A percentile compares a stretch with the other conserved stretches of the same genome.
These are phyloP conservation scores for Hydnomerulius pinastri DNA, from an alignment of 768 basidiomycete species.

Conservation along the genomic window DNA sequence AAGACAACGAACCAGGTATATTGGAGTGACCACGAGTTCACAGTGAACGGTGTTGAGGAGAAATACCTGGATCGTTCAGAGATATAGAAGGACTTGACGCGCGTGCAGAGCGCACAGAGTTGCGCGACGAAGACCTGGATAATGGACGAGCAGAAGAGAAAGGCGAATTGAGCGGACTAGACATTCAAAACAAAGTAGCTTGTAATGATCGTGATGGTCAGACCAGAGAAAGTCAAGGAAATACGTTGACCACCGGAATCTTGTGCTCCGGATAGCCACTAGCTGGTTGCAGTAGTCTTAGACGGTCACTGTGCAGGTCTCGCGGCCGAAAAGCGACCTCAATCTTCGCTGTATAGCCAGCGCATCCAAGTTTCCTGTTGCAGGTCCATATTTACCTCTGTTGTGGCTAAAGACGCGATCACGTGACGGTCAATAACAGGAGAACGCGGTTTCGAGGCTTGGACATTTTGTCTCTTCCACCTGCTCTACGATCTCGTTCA, in stretches of 20 bases:
- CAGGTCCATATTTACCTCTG: slow-evolving; percentile 24
- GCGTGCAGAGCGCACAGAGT: slow-evolving; percentile 47
- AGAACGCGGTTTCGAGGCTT: not conserved
- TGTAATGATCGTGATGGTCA: slow-evolving; percentile 29
- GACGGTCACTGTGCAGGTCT: not conserved
- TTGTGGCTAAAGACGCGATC: slow-evolving; percentile 27
- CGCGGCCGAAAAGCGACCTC: not conserved
- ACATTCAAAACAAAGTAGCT: slow-evolving; percentile 30
- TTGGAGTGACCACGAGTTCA: slow-evolving; percentile 24
- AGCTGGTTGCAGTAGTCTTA: slow-evolving; percentile 5
- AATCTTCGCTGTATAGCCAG: too few relatives aligned
- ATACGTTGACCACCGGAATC: slow-evolving; percentile 2
- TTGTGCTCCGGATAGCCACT: slow-evolving; percentile 10
- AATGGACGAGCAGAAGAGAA: slow-evolving; percentile 36
- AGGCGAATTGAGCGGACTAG: slow-evolving; percentile 35
- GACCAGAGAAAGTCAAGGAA: slow-evolving; percentile 16
- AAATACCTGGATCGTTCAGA: slow-evolving; percentile 68
- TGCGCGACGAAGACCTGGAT: slow-evolving; percentile 53
- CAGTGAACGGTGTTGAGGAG: slow-evolving; percentile 16
- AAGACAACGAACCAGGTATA: slow-evolving; percentile 28
- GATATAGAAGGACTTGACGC: slow-evolving; percentile 57
- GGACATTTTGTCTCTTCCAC: not conserved
- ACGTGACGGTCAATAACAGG: slow-evolving; percentile 17
- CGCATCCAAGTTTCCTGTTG: not conserved
- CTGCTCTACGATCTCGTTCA: not conserved